Evolutionary conservation across 306 rosid species (phyloP).

Genomic region (Pyrus pyrifolia): DNA sequence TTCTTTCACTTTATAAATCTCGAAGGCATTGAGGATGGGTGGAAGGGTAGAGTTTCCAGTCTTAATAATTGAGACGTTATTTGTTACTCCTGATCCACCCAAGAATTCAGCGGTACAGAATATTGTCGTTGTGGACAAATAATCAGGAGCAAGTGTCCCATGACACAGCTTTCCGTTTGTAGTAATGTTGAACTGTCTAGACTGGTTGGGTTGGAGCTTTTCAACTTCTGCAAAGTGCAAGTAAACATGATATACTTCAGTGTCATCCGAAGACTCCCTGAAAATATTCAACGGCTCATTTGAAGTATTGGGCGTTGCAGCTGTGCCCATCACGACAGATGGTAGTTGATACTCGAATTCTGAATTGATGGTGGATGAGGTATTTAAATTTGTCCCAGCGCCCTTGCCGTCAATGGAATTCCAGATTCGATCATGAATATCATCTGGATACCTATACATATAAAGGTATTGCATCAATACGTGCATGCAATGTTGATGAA

Average conservation of each 20-base stretch:
- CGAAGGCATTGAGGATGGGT: conserved; percentile 45
- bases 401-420: accelerated
- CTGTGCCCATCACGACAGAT: conserved; percentile 20
- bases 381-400: too few species aligned
- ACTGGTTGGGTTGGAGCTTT: conserved; percentile 14
- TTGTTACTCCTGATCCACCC: too few species aligned
- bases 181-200: conserved; percentile 24
- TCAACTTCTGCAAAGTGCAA: conserved; percentile 30
- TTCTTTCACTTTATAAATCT: neutral
- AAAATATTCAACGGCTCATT: too few species aligned
- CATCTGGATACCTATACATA: conserved; percentile 15
- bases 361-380: neutral
- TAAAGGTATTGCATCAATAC: too few species aligned
- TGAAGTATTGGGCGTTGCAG: neutral
- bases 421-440: conserved; percentile 36
- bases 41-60: conserved; percentile 29
- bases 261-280: neutral
- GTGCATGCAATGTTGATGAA: too few species aligned
- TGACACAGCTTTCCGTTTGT: conserved; percentile 3
- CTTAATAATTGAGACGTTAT: neutral
- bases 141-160: conserved; percentile 16
- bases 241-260: conserved; percentile 7
- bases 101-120: neutral
- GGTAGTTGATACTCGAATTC: neutral
- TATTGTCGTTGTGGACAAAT: neutral